Conservation (phyloP, 306 rosid species). For the Casuarina cunninghamiana region DNA sequence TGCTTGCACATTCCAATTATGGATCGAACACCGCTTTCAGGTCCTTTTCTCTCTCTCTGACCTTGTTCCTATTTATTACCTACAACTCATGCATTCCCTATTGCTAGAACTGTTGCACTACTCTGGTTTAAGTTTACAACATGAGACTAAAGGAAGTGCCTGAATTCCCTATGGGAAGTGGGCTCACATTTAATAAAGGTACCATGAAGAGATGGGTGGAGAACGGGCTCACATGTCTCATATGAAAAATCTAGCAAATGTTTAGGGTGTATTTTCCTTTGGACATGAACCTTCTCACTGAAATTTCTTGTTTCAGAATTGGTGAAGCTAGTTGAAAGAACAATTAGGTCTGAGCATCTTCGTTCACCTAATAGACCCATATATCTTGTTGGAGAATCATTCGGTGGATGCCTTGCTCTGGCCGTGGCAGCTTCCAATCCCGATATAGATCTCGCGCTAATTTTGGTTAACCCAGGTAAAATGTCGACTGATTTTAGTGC, state of each 20-base stretch:
- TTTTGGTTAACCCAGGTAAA: conserved; percentile 84
- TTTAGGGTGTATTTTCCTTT: not conserved
- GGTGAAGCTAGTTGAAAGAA: conserved; percentile 69
- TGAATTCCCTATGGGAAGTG: not conserved
- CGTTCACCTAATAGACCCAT: conserved; percentile 70
- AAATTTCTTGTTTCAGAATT: conserved; percentile 50
- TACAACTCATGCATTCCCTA: not conserved
- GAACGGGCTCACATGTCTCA: conserved; percentile 15
- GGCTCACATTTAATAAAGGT: not conserved
- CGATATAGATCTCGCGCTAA: conserved; percentile 73
- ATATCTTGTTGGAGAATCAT: conserved; percentile 80
- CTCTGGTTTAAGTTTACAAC: not conserved
- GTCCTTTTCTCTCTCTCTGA: conserved; percentile 29
- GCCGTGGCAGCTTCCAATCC: conserved; percentile 81
- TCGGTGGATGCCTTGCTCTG: conserved; percentile 88
- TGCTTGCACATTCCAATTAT: conserved; percentile 87
- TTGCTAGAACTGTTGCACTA: conserved; percentile 6
- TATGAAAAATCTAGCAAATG: not conserved
- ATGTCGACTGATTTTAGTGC: not conserved
- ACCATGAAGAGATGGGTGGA: conserved; percentile 7
- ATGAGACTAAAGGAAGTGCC: not conserved
- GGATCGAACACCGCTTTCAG: conserved; percentile 76
- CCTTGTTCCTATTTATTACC: not conserved
- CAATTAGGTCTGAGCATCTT: conserved; percentile 49
- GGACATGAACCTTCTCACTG: not conserved